Base-by-base conservation (phyloP, 371 early-diverging fungal genomes). In the Mortierella sp. region DNA sequence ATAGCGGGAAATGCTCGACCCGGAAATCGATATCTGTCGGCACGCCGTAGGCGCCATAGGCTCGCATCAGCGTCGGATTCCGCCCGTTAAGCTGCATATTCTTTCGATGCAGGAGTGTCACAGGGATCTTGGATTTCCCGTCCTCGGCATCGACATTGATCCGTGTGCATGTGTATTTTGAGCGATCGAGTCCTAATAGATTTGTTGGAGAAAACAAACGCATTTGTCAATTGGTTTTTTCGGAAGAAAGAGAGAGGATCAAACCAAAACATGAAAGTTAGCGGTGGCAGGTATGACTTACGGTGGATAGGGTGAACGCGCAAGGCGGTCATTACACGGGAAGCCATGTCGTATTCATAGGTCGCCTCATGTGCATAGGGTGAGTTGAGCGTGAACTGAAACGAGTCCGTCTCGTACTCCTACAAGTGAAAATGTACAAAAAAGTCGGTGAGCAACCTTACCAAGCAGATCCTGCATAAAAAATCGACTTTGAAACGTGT, bases 31-130 rank as follows among this genome's bases (percentile, higher is more conserved):
- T 91, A 43, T 96, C 95, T 1, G 94, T 88, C 0, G 92, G 86
- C 0, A 93, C 88, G 22, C 97, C 97, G 78, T 97, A 97, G 14
- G 96, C 95, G 31, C 97, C 97, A 79, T 97, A 97, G 0, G 92
- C 92, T 10, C 93, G 91, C 83, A 96, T 86, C 40, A 94, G 70
- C 0, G 94, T 89, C 0, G 97, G 96, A 44, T 93, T 94, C 43
- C 89, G 85, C 39, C 90, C 89, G 69, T 93, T 85, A 19, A 87
- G 71, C 10, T 82, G 45, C 37, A 92, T 72, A 24, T 85, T 77
- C 63, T 90, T 90, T 31, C 80, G 88, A 68, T 92, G 92, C 22
- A 94, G 87, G n/a, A 95, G 72, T 1, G 95, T 94, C 10, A 95
- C 90, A 0, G 95, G 95, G 41, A 95, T 89, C 44, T 85, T 53